Evolutionary conservation across 1,284 basidiomycete species (phyloP).

Genomic region (Fomitopsis betulina): DNA sequence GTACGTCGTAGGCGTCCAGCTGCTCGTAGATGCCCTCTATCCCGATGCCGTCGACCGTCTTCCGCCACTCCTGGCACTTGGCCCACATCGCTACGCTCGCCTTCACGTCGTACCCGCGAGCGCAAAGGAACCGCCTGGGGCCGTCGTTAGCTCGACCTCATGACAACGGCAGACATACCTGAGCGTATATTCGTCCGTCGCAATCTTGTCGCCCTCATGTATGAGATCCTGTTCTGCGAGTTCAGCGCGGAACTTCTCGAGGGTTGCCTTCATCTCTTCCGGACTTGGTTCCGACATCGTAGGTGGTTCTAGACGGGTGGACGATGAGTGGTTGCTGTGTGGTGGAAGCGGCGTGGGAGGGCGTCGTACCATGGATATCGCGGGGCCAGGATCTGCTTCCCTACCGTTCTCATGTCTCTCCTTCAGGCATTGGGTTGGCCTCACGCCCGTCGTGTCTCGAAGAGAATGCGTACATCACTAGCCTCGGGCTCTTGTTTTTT

Average conservation of each 20-base stretch:
- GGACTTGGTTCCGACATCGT: constrained; percentile 10
- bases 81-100: constrained; percentile 54
- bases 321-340: neutral
- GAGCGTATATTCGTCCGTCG: constrained; percentile 59
- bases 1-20: constrained; percentile 59
- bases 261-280: constrained; percentile 11
- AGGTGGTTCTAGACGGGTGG: too few species aligned
- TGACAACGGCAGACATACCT: constrained; percentile 28
- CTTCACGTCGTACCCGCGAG: constrained; percentile 51
- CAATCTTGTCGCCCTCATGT: constrained; percentile 56
- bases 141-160: neutral
- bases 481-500: too few species aligned
- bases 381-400: neutral
- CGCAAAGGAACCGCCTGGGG: constrained; percentile 61
- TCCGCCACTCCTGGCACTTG: constrained; percentile 57
- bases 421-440: neutral
- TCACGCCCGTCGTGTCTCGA: neutral
- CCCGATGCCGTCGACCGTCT: constrained; percentile 49
- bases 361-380: neutral
- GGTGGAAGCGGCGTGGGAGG: neutral
- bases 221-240: constrained; percentile 48
- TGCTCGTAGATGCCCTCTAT: constrained; percentile 51
- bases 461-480: neutral
- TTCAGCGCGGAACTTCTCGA: constrained; percentile 41
- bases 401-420: neutral